Conservation (phyloP, 805 yeast species). For the Candida chauliodis region DNA sequence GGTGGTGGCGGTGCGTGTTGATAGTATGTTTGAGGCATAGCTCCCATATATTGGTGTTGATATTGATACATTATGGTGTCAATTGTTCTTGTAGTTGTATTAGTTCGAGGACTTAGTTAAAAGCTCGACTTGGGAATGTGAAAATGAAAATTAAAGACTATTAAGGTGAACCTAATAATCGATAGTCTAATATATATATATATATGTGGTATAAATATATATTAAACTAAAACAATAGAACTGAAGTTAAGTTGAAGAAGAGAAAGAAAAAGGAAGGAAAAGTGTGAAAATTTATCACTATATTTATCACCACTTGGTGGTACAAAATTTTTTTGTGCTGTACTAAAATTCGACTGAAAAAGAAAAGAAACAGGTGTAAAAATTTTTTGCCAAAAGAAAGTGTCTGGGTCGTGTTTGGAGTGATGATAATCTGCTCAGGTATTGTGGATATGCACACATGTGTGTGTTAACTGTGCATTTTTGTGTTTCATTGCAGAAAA, state of each 20-base stretch:
- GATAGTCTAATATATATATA: background rate
- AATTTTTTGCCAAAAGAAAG: too few relatives aligned
- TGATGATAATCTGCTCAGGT: too few relatives aligned
- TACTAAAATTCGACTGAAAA: too few relatives aligned
- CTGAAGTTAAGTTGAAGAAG: constrained; percentile 1
- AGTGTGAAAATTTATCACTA: too few relatives aligned
- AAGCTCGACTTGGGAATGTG: constrained; percentile 1
- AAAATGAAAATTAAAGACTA: background rate
- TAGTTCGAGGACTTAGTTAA: constrained; percentile 1
- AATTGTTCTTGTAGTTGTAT: background rate
- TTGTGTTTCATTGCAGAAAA: too few relatives aligned
- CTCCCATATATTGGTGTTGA: background rate
- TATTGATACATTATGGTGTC: background rate
- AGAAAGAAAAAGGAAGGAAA: background rate
- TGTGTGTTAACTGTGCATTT: too few relatives aligned
- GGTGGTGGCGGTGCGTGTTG: background rate
- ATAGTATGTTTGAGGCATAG: constrained; percentile 1
- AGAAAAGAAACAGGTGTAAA: background rate
- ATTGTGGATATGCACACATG: too few relatives aligned
- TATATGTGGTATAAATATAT: background rate
- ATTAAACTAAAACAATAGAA: background rate
- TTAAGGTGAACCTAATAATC: background rate
- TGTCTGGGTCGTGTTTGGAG: too few relatives aligned
- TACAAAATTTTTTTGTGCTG: too few relatives aligned
- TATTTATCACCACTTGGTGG: too few relatives aligned